Percentiles rank a stretch among this genome's conserved stretches.
Conservation (phyloP, 345 rosid species). For the Syzygium aromaticum region DNA sequence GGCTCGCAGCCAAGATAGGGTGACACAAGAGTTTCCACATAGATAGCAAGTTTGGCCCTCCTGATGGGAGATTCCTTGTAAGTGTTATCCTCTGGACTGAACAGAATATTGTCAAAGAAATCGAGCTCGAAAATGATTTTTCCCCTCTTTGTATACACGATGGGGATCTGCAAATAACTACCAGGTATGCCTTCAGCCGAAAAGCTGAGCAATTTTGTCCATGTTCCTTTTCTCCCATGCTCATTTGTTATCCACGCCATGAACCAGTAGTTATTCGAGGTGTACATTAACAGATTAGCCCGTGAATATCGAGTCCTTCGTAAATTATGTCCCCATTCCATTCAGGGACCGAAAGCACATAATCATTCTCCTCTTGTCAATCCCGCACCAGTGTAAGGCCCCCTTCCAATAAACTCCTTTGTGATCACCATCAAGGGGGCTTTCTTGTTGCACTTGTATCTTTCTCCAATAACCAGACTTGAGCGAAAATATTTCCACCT, state of each 20-base stretch:
- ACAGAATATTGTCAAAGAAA: neutral
- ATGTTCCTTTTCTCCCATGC: no score
- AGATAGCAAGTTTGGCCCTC: neutral
- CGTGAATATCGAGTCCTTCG: neutral
- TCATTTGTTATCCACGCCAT: neutral
- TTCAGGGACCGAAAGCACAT: neutral
- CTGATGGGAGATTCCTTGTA: neutral
- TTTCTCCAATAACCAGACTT: neutral
- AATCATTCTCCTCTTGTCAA: neutral
- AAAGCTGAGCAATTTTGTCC: no score
- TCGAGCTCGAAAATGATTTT: no score
- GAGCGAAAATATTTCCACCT: neutral
- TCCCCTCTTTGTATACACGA: neutral
- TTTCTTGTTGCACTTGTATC: neutral
- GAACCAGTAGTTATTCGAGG: neutral
- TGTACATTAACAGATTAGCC: neutral
- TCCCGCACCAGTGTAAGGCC: neutral
- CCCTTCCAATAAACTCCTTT: neutral
- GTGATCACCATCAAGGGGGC: neutral
- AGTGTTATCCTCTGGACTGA: neutral
- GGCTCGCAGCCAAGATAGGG: neutral
- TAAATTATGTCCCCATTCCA: neutral
- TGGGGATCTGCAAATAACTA: neutral
- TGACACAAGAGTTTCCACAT: neutral
- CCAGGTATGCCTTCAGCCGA: no score